Percentiles rank a stretch among this genome's conserved stretches.
phyloP scores from a whole-genome alignment of 2,329 filamentous ascomycete species.

The Dactylella cylindrospora region DNA sequence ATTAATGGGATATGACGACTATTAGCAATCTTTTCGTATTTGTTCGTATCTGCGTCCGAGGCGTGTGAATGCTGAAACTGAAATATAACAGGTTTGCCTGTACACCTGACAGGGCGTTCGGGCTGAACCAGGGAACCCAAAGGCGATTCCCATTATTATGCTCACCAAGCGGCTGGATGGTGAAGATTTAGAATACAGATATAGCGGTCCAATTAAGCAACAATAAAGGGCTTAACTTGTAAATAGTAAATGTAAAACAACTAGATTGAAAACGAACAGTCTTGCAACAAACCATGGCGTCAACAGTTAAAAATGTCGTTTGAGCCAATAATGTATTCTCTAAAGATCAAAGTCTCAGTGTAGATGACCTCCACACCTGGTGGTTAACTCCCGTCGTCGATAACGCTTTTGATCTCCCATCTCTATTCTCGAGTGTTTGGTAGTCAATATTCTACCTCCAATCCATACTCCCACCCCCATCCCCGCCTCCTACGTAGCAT shows the following conservation, averaged over 20 bases:
- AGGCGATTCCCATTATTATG: not conserved
- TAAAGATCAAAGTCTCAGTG: too few species aligned
- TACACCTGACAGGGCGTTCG: too few species aligned
- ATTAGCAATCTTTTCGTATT: too few species aligned
- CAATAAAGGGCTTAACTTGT: not conserved
- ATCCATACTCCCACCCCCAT: not conserved
- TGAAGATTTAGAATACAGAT: not conserved
- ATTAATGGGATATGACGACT: too few species aligned
- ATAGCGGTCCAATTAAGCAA: not conserved
- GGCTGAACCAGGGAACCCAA: not conserved
- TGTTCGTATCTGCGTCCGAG: too few species aligned
- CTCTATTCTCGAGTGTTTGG: too few species aligned
- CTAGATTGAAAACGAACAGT: slow-evolving; percentile 54
- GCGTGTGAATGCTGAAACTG: not conserved
- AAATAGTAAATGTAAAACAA: not conserved
- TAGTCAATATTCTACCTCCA: not conserved
- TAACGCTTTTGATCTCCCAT: too few species aligned
- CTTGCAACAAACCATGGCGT: slow-evolving; percentile 59
- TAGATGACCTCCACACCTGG: too few species aligned
- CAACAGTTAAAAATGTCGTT: slow-evolving; percentile 45
- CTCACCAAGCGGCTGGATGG: too few species aligned
- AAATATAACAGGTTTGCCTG: not conserved
- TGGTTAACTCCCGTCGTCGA: too few species aligned
- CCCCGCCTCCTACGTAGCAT: slow-evolving; percentile 53
- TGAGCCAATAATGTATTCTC: too few species aligned